Percentiles rank a stretch among this genome's conserved stretches.
phyloP scores from a whole-genome alignment of 345 rosid genomes.

The Leavenworthia alabamica region DNA sequence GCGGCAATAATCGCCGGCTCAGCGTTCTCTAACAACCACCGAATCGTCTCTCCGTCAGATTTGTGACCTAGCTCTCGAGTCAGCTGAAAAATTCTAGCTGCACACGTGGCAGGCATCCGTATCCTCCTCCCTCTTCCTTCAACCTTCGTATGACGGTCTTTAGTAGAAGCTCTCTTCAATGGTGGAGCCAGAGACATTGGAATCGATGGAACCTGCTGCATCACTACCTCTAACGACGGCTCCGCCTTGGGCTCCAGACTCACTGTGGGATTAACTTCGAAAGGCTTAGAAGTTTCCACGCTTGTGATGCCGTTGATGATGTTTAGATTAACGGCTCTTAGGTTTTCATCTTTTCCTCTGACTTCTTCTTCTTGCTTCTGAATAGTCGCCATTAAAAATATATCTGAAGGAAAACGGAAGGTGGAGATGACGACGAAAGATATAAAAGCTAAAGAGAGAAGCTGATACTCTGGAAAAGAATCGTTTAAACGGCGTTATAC shows the following conservation, averaged over 20 bases:
- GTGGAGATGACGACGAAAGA: constrained; percentile 9
- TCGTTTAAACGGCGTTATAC: constrained; percentile 31
- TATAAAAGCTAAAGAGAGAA: not conserved
- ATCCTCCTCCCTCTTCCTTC: constrained; percentile 92
- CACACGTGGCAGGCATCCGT: constrained; percentile 94
- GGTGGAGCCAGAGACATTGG: constrained; percentile 34
- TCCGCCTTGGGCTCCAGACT: constrained; percentile 37
- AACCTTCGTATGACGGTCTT: constrained; percentile 90
- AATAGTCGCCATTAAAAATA: constrained; percentile 31
- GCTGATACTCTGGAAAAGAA: constrained; percentile 12
- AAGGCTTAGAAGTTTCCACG: not conserved
- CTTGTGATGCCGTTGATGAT: constrained; percentile 32
- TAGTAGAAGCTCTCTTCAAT: constrained; percentile 57
- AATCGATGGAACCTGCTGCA: constrained; percentile 30
- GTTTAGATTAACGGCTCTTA: constrained; percentile 29
- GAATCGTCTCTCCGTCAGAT: constrained; percentile 86
- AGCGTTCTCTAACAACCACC: constrained; percentile 81
- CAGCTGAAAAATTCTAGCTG: constrained; percentile 81
- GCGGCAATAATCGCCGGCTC: constrained; percentile 86
- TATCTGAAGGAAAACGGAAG: constrained; percentile 15
- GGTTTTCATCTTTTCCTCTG: constrained; percentile 23
- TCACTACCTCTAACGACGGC: constrained; percentile 29
- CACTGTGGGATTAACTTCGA: not conserved
- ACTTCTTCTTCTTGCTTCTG: constrained; percentile 32
- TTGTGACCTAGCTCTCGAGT: constrained; percentile 86